Percentiles rank a stretch among this genome's conserved stretches.
phyloP scores from a whole-genome alignment of 164 flowering plant species.

The Dillenia turbinata region DNA sequence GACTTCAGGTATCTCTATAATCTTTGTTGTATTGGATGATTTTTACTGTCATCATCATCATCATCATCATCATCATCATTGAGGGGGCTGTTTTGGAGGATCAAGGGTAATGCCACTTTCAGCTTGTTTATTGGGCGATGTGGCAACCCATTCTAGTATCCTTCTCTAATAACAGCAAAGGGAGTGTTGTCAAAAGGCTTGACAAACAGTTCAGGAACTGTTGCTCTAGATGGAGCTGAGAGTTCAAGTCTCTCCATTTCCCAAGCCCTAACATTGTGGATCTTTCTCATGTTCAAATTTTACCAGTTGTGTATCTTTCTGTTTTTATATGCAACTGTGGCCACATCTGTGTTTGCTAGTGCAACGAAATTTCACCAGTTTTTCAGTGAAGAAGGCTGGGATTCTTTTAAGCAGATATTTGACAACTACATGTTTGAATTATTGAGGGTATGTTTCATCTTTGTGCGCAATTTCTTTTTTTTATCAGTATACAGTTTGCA shows the following conservation, averaged over 20 bases:
- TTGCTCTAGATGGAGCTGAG: conserved; percentile 98
- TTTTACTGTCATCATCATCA: neutral
- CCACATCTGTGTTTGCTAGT: conserved; percentile 43
- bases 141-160: conserved; percentile 83
- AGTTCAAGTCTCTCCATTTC: conserved; percentile 99
- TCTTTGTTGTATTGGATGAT: conserved; percentile 1
- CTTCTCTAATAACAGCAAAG: conserved; percentile 34
- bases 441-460: conserved; percentile 52
- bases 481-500: no score
- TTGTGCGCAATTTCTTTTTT: no score
- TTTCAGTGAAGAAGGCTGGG: conserved; percentile 87
- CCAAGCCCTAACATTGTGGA: conserved; percentile 25
- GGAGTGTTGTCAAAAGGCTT: conserved; percentile 99
- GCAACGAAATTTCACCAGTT: conserved; percentile 86
- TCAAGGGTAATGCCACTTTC: conserved; percentile 97
- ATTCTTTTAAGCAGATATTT: conserved; percentile 75
- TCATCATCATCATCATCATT: no score
- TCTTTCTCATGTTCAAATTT: no score
- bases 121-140: conserved; percentile 74
- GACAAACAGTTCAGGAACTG: conserved; percentile 90
- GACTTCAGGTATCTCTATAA: conserved; percentile 89
- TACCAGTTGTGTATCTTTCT: neutral
- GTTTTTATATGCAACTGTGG: neutral
- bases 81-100: conserved; percentile 37
- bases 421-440: conserved; percentile 88